phyloP scores from a whole-genome alignment of 345 rosid species.

The Euphorbia tirucalli region DNA sequence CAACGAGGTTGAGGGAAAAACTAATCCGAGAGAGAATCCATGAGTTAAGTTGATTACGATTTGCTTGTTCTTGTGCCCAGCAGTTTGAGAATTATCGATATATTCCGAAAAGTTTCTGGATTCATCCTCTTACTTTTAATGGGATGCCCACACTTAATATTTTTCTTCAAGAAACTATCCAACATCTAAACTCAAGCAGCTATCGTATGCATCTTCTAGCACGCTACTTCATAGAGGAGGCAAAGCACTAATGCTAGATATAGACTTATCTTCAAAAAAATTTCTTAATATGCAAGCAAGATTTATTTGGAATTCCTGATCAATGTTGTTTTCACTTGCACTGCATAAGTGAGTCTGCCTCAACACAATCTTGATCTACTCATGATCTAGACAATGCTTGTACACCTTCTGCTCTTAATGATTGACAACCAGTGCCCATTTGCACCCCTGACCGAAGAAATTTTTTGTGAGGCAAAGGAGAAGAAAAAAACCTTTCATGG shows the following conservation, averaged over 20 bases:
- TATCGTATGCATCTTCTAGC: no score
- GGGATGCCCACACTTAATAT: background rate
- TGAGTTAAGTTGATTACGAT: background rate
- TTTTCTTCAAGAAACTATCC: no score
- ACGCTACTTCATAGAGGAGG: no score
- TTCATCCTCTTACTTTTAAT: no score
- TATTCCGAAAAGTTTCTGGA: no score
- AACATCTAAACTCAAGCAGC: no score
- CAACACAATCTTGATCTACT: background rate
- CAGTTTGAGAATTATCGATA: no score
- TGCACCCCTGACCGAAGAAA: background rate
- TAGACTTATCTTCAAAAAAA: background rate
- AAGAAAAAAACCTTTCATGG: background rate
- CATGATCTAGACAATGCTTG: background rate
- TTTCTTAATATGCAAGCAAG: background rate
- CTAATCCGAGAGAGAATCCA: no score
- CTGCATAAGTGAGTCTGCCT: background rate
- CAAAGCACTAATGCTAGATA: no score
- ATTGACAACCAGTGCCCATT: background rate
- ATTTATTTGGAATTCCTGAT: background rate
- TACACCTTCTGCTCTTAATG: background rate
- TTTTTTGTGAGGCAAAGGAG: background rate
- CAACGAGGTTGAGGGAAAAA: no score
- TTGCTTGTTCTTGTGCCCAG: background rate
- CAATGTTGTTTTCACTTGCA: background rate